Conservation (phyloP, 805 yeast genomes). For the Kazachstania psychrophila region DNA sequence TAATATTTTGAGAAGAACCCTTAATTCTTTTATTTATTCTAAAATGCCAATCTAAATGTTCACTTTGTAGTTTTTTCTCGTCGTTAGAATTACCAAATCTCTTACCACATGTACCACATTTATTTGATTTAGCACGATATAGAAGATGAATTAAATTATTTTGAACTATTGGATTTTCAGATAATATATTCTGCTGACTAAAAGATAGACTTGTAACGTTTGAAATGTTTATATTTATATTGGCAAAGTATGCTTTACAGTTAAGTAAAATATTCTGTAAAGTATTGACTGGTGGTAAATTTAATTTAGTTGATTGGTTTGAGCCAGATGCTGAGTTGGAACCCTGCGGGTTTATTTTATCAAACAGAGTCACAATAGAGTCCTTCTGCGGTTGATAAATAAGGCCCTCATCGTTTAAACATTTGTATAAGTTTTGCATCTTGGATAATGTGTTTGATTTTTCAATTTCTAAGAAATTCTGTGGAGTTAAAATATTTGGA, state of each 20-base stretch:
- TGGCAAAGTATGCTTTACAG: conserved; percentile 27
- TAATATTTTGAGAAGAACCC: conserved; percentile 25
- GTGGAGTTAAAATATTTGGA: conserved; percentile 8
- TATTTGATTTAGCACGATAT: conserved; percentile 47
- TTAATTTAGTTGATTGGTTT: conserved; percentile 1
- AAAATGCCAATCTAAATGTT: conserved; percentile 94
- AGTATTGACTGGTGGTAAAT: conserved; percentile 19
- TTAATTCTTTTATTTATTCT: conserved; percentile 74
- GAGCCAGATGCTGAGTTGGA: conserved; percentile 1
- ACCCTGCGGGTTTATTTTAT: conserved; percentile 12
- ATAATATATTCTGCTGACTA: conserved; percentile 28
- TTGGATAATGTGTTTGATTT: conserved; percentile 13
- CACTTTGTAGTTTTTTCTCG: conserved; percentile 45
- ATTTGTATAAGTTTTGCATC: conserved; percentile 15
- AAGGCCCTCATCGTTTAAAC: conserved; percentile 19
- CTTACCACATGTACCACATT: conserved; percentile 86
- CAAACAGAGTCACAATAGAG: conserved; percentile 22
- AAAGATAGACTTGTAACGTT: conserved; percentile 25
- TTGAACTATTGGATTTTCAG: conserved; percentile 20
- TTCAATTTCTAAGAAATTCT: conserved; percentile 13
- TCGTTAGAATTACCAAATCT: conserved; percentile 56
- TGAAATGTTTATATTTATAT: conserved; percentile 21
- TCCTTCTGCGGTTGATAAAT: conserved; percentile 21
- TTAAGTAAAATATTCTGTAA: conserved; percentile 21
- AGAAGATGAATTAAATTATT: conserved; percentile 26